These are phyloP conservation scores for Floccularia luteovirens DNA, from an alignment of 768 basidiomycete species.

Conservation along the genomic window DNA sequence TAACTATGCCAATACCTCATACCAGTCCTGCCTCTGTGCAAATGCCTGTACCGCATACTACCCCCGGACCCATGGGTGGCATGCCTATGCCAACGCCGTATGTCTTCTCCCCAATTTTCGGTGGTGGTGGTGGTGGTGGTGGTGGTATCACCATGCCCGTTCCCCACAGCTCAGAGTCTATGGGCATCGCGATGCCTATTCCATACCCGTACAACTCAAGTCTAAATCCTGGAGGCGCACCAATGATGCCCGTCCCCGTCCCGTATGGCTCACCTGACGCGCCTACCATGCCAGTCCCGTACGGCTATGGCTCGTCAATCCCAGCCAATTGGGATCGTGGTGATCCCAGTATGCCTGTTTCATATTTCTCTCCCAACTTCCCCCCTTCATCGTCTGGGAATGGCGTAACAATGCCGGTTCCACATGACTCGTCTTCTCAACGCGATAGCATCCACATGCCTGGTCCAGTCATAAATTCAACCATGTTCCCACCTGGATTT, in stretches of 20 bases:
- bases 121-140: no score
- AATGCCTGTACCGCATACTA: neutral
- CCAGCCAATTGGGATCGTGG: no score
- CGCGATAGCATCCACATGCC: neutral
- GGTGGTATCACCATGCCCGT: neutral
- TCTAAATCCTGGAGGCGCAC: neutral
- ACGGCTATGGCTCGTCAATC: neutral
- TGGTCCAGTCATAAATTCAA: neutral
- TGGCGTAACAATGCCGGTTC: neutral
- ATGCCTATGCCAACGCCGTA: no score
- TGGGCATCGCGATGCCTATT: no score
- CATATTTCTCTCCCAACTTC: neutral
- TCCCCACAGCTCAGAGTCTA: no score
- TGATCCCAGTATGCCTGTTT: neutral
- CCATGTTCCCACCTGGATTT: neutral
- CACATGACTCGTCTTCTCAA: neutral
- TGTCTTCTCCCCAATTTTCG: no score
- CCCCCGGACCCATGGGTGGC: no score
- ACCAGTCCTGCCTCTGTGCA: neutral
- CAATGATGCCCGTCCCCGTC: neutral
- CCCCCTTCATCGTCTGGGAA: no score
- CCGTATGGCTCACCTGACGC: neutral
- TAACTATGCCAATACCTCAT: neutral
- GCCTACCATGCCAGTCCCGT: neutral
- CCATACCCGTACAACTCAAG: no score